phyloP scores from a whole-genome alignment of 306 rosid species.

The Ormosia emarginata region DNA sequence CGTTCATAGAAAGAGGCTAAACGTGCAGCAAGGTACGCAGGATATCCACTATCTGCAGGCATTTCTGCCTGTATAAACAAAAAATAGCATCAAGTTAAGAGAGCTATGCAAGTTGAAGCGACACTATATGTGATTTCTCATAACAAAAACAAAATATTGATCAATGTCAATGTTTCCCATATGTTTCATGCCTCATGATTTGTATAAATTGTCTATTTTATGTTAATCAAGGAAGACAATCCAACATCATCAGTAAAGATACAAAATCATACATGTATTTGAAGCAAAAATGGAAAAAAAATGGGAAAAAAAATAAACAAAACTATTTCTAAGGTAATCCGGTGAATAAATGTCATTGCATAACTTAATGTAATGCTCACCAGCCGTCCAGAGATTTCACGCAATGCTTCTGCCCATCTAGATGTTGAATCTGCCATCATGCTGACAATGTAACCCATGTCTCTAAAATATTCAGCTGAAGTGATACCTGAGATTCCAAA shows the following conservation, averaged over 20 bases:
- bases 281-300: background rate
- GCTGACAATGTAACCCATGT: conserved; percentile 99
- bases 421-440: conserved; percentile 99
- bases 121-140: background rate
- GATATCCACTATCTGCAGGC: conserved; percentile 99
- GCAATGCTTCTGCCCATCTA: conserved; percentile 99
- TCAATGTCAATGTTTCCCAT: conserved; percentile 4
- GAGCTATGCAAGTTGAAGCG: no score
- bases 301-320: background rate
- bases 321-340: background rate
- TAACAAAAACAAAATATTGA: conserved; percentile 15
- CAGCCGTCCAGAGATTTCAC: conserved; percentile 99
- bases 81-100: no score
- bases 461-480: conserved; percentile 96
- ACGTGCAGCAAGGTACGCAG: conserved; percentile 99
- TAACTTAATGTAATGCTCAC: conserved; percentile 40
- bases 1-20: conserved; percentile 99
- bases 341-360: background rate
- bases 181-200: background rate
- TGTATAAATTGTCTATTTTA: background rate
- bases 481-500: conserved; percentile 77
- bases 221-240: background rate
- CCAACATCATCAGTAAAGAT: background rate
- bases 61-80: conserved; percentile 81
- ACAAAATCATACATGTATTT: conserved; percentile 2